Base-by-base conservation (phyloP, 2,329 filamentous ascomycete genomes). In the Coniochaeta pulveracea region DNA sequence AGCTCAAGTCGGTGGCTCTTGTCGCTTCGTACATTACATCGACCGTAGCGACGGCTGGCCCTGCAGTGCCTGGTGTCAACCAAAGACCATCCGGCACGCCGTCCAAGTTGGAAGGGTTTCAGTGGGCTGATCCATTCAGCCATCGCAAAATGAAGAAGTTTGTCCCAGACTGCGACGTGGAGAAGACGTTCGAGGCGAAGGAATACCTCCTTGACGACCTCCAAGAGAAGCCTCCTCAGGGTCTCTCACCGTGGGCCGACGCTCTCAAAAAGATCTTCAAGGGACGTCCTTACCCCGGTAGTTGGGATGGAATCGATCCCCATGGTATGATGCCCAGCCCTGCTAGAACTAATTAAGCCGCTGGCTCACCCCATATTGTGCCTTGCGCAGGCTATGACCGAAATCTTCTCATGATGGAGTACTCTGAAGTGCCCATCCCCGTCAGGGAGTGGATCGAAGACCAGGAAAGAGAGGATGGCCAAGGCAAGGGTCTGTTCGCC, bases 241-340 rank as follows among this genome's bases (percentile, higher is more conserved):
- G 63, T 10, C 49, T 66, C 6, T 46, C 47, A 34, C 52, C 53
- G 3, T 66, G 55, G 50, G 49, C 47, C 24, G 47, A 54, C 5
- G 60, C 56, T 2, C 53, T 66, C 25, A 62, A 60, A 43, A 43
- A 44, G 10, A 45, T 60, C 26, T 66, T 65, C 40, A 36, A 46
- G 6, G 49, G 50, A 4, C 52, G 57, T 19, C 49, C 58, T 32
- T 66, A 72, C 46, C 66, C 68, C 0, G 68, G 68, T 16, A 58
- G 58, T 25, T 72, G 68, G 68, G 55, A 56, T 17, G 68, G 68
- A 22, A 49, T 63, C 16, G 68, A 72, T 43, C 57, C 55, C n/a
- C 67, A 72, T 47, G 60, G n/a, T n/a, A n/a, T n/a, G n/a, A n/a
- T n/a, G n/a, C n/a, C n/a, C n/a, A n/a, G n/a, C n/a, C n/a, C n/a